Evolutionary conservation across 225 moss, liverwort and hornwort genomes (phyloP).

Genomic region (Pleurozium schreberi): DNA sequence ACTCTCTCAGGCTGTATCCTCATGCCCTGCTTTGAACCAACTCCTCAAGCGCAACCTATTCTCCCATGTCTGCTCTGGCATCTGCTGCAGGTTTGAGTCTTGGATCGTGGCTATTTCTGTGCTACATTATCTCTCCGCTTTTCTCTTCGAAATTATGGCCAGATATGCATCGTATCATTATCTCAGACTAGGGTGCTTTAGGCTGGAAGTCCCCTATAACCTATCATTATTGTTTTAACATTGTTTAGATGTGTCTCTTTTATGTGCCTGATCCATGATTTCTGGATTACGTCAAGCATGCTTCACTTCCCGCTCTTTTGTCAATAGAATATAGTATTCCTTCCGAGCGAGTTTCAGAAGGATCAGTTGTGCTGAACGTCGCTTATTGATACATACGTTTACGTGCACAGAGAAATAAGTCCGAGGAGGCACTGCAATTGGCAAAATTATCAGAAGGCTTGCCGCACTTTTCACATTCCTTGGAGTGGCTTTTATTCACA

Average conservation of each 20-base stretch:
- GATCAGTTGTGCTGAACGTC: neutral
- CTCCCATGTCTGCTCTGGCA: conserved; percentile 90
- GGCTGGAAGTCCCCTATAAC: neutral
- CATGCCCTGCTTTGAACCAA: conserved; percentile 99
- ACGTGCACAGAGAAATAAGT: conserved; percentile 64
- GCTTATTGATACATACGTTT: neutral
- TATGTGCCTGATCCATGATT: neutral
- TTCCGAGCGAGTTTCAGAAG: neutral
- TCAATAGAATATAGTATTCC: neutral
- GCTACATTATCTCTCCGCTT: neutral
- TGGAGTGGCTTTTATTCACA: conserved; percentile 96
- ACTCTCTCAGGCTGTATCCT: conserved; percentile 72
- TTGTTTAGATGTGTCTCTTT: neutral
- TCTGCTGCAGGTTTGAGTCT: conserved; percentile 66
- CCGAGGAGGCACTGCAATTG: conserved; percentile 77
- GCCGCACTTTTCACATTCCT: conserved; percentile 89
- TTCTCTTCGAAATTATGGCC: neutral
- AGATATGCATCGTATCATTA: neutral
- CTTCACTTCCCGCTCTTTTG: neutral
- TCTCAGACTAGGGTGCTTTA: neutral
- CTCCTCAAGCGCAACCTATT: conserved; percentile 97
- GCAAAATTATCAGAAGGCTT: conserved; percentile 85
- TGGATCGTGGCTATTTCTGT: neutral
- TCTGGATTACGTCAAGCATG: neutral
- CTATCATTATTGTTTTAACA: neutral